Conservation (phyloP, 2,329 filamentous ascomycete genomes). For the Purpureocillium lavendulum region DNA sequence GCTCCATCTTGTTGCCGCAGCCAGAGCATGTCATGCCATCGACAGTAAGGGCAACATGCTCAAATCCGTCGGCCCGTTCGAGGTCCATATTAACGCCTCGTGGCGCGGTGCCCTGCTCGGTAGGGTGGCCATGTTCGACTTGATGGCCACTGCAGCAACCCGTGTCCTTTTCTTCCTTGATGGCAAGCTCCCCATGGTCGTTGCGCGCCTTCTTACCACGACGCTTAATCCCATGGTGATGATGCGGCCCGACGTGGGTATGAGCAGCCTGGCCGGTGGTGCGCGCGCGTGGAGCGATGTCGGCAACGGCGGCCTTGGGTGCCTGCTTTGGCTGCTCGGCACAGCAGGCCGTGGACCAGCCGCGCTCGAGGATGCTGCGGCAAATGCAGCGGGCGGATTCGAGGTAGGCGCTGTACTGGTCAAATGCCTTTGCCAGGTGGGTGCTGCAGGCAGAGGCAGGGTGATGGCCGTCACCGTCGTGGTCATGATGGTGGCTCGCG, state of each 20-base stretch:
- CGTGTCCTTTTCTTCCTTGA: constrained; percentile 3
- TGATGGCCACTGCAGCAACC: constrained; percentile 7
- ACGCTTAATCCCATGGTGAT: constrained; percentile 13
- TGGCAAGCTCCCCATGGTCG: constrained; percentile 4
- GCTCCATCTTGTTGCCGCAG: constrained; percentile 24
- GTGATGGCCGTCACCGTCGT: constrained; percentile 17
- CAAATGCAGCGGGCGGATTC: constrained; percentile 28
- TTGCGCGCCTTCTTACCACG: constrained; percentile 9
- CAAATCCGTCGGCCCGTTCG: constrained; percentile 15
- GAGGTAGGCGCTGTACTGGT: constrained; percentile 25
- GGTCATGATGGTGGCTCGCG: constrained; percentile 14
- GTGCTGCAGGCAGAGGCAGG: constrained; percentile 18
- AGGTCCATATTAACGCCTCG: constrained; percentile 9
- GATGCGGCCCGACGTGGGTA: constrained; percentile 7
- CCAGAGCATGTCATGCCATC: constrained; percentile 28
- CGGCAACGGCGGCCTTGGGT: background rate
- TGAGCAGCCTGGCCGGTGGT: constrained; percentile 5
- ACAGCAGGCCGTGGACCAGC: constrained; percentile 19
- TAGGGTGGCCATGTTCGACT: constrained; percentile 3
- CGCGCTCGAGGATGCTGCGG: constrained; percentile 21
- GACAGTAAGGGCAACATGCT: constrained; percentile 19
- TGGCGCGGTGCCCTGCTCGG: background rate
- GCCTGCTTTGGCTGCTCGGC: constrained; percentile 6
- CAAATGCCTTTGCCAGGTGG: constrained; percentile 22
- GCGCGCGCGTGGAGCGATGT: background rate